Base-by-base conservation (phyloP, 352 stramenopile genomes). In the Phytophthora hibernalis region DNA sequence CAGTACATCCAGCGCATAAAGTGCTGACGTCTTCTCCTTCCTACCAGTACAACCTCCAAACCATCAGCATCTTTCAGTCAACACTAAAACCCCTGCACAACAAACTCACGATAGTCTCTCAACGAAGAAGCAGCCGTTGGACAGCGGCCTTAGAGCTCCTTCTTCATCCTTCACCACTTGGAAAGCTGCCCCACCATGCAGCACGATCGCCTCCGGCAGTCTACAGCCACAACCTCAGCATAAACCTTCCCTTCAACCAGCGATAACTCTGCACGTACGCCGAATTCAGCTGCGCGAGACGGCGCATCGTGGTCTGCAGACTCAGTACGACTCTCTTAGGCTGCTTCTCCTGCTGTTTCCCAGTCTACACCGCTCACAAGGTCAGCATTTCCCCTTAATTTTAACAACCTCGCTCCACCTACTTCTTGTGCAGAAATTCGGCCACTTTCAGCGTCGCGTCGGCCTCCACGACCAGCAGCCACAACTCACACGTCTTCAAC, bases 171-270 rank as follows among this genome's bases (percentile, higher is more conserved):
- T 59, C 10, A 87, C 68, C 26, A 93, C 67, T 43, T 93, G 85
- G 45, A 96, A 96, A 42, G 84, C 86, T 28, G 80, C 72, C 30
- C 87, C 87, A 22, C 85, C 87, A 42, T 93, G 76, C 28, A 96
- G 59, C 45, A 94, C 82, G 31, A 85, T 76, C 21, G 74, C 70
- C 9, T 90, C 76, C 9, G 83, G 80, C 24, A 96, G 85, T 20
- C 83, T 94, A 50, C 26, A 53, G 3, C 15, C 18, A 69, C 51
- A 58, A 40, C 5, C 54, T 3, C 1, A 54, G 24, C n/a, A 61
- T 24, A 30, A 38, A 18, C 16, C 24, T 15, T 10, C 11, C 20
- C 42, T 45, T 64, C 22, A 61, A 18, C 11, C 33, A 16, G 5
- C 45, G 12, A 18, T 33, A 38, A 30, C 9, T 43, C 22, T 49